A percentile compares a stretch with the other conserved stretches of the same genome.
Evolutionary conservation across 352 stramenopile species (phyloP).

Genomic region (Phytopythium cucurbitacearum): DNA sequence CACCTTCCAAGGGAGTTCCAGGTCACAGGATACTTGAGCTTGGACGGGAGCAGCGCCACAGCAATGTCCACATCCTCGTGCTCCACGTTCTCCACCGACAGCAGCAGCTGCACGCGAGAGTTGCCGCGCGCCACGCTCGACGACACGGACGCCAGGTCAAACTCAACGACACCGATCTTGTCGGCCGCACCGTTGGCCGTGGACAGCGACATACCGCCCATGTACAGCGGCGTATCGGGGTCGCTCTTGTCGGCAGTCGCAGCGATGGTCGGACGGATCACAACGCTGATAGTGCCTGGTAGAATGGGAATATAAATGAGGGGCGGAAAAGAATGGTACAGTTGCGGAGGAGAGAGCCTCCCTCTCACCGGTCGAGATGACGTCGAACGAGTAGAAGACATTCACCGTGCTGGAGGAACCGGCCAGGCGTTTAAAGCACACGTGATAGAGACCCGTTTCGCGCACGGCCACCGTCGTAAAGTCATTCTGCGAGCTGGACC

Average conservation of each 20-base stretch:
- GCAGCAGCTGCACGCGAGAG: conserved; percentile 64
- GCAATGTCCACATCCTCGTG: conserved; percentile 45
- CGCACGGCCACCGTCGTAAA: conserved; percentile 48
- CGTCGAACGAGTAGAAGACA: conserved; percentile 82
- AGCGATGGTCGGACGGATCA: conserved; percentile 56
- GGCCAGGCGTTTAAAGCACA: conserved; percentile 71
- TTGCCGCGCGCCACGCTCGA: conserved; percentile 54
- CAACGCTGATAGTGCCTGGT: conserved; percentile 38
- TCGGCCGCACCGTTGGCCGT: conserved; percentile 33
- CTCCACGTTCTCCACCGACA: conserved; percentile 60
- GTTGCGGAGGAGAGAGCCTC: not conserved
- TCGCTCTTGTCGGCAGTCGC: conserved; percentile 47
- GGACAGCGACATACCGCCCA: conserved; percentile 39
- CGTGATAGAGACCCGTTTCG: conserved; percentile 71
- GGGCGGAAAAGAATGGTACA: not conserved
- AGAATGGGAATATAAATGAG: not conserved
- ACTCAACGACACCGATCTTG: conserved; percentile 70
- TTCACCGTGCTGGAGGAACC: conserved; percentile 48
- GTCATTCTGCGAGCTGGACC: conserved; percentile 61
- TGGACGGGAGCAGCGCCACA: conserved; percentile 33
- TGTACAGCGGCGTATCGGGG: conserved; percentile 45
- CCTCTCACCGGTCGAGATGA: conserved; percentile 51
- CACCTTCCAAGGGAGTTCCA: conserved; percentile 50
- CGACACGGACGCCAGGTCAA: conserved; percentile 60
- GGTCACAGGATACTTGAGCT: conserved; percentile 53